A percentile compares a stretch with the other conserved stretches of the same genome.
Evolutionary conservation across 2,329 filamentous ascomycete species (phyloP).

Genomic region (Cercospora citrullina): DNA sequence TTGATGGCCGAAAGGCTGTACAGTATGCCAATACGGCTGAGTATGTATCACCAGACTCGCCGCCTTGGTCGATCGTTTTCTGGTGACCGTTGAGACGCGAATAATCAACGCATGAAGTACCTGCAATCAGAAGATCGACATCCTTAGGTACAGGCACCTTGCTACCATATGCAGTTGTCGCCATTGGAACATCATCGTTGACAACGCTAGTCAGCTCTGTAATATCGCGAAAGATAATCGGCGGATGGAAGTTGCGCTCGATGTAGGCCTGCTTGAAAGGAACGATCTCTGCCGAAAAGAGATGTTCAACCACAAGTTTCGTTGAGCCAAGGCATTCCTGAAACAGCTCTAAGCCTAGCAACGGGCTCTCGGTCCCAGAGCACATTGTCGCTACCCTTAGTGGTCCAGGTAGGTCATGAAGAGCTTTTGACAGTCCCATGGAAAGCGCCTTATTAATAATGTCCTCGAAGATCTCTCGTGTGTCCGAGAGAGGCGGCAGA

Average conservation of each 20-base stretch:
- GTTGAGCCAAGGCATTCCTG: constrained; percentile 37
- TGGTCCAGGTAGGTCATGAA: constrained; percentile 28
- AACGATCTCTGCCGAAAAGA: constrained; percentile 51
- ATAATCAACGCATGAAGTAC: constrained; percentile 75
- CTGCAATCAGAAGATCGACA: constrained; percentile 68
- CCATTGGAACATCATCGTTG: constrained; percentile 27
- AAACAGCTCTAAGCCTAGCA: constrained; percentile 65
- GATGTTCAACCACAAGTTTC: constrained; percentile 39
- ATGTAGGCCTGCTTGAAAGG: constrained; percentile 51
- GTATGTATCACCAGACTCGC: constrained; percentile 68
- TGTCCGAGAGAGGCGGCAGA: constrained; percentile 50
- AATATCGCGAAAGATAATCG: constrained; percentile 48
- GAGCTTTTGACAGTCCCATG: neutral
- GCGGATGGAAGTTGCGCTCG: constrained; percentile 47
- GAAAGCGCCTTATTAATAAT: constrained; percentile 45
- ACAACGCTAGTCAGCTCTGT: constrained; percentile 41
- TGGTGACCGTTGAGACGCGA: constrained; percentile 63
- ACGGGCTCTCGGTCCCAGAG: constrained; percentile 73
- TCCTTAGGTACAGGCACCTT: constrained; percentile 56
- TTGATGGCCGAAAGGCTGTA: constrained; percentile 55
- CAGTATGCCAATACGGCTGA: constrained; percentile 61
- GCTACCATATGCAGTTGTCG: constrained; percentile 66
- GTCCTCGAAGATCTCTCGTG: constrained; percentile 53
- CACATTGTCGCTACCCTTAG: constrained; percentile 70
- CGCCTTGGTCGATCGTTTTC: constrained; percentile 55